These are phyloP conservation scores for Peterozyma xylosa DNA, from an alignment of 805 yeast genomes.

Conservation along the genomic window DNA sequence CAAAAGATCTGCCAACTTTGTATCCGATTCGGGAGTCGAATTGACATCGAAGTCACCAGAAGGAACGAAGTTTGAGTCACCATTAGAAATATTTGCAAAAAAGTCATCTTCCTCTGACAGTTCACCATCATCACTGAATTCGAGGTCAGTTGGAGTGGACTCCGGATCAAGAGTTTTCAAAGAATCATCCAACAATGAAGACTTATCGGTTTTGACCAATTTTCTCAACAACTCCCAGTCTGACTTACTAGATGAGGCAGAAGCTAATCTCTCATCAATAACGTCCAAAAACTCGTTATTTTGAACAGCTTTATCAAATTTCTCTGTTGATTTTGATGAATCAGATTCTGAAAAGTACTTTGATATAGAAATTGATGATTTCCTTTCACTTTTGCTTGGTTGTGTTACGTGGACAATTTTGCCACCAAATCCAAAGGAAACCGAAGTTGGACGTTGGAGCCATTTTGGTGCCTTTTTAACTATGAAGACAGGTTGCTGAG, in stretches of 20 bases:
- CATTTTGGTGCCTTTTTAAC: slow-evolving; percentile 83
- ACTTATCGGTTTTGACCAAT: slow-evolving; percentile 42
- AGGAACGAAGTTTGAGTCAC: slow-evolving; percentile 17
- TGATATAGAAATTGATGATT: slow-evolving; percentile 33
- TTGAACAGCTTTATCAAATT: slow-evolving; percentile 51
- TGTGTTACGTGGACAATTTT: slow-evolving; percentile 54
- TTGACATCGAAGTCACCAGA: slow-evolving; percentile 41
- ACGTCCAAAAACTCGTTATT: slow-evolving; percentile 44
- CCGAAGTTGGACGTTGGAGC: slow-evolving; percentile 70
- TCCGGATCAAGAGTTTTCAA: slow-evolving; percentile 2
- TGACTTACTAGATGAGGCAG: slow-evolving; percentile 33
- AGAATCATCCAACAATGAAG: slow-evolving; percentile 29
- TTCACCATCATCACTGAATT: slow-evolving; percentile 7
- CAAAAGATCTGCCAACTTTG: slow-evolving; percentile 38
- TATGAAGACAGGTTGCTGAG: slow-evolving; percentile 66
- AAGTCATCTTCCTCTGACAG: slow-evolving; percentile 27
- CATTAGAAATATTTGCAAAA: slow-evolving; percentile 21
- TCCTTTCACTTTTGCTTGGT: slow-evolving; percentile 28
- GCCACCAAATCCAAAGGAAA: slow-evolving; percentile 91
- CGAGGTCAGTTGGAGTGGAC: background rate
- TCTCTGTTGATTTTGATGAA: slow-evolving; percentile 26
- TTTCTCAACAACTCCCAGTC: slow-evolving; percentile 64
- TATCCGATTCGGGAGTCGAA: slow-evolving; percentile 32
- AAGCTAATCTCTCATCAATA: slow-evolving; percentile 44
- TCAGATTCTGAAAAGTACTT: slow-evolving; percentile 31